A percentile compares a stretch with the other conserved stretches of the same genome.
Evolutionary conservation across 1,284 basidiomycete genomes (phyloP).

Genomic region (Sphaerobolus stellatus): DNA sequence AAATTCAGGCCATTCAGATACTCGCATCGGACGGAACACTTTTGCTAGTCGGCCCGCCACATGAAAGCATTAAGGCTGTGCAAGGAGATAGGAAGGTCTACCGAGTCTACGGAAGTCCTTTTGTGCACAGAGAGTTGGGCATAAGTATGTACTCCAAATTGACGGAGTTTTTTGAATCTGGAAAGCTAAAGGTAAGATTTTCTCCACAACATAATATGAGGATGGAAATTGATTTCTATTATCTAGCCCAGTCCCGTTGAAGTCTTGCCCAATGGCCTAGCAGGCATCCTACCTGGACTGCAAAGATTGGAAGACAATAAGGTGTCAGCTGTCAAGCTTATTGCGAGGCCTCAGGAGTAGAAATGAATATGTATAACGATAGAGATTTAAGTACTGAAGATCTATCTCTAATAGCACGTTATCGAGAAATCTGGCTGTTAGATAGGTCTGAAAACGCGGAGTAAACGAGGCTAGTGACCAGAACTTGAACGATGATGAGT

Average conservation of each 20-base stretch:
- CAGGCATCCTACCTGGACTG: slow-evolving; percentile 44
- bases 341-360: slow-evolving; percentile 47
- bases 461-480: too few relatives aligned
- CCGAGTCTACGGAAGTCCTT: slow-evolving; percentile 27
- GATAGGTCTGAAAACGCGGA: too few relatives aligned
- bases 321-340: slow-evolving; percentile 51
- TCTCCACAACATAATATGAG: not conserved
- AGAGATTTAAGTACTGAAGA: too few relatives aligned
- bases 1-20: slow-evolving; percentile 27
- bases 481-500: too few relatives aligned
- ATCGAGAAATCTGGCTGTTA: too few relatives aligned
- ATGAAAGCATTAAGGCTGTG: slow-evolving; percentile 24
- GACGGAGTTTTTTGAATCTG: slow-evolving; percentile 33
- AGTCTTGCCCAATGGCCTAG: slow-evolving; percentile 46
- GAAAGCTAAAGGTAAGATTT: slow-evolving; percentile 35
- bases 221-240: slow-evolving; percentile 3
- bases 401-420: too few relatives aligned
- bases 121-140: slow-evolving; percentile 26
- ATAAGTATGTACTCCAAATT: slow-evolving; percentile 27
- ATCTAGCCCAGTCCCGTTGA: slow-evolving; percentile 42
- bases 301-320: slow-evolving; percentile 37
- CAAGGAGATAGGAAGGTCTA: slow-evolving; percentile 21
- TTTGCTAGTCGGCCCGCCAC: slow-evolving; percentile 22
- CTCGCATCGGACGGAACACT: slow-evolving; percentile 24
- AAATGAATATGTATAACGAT: too few relatives aligned